phyloP scores from a whole-genome alignment of 2,329 filamentous ascomycete species.

The Colletotrichum truncatum region DNA sequence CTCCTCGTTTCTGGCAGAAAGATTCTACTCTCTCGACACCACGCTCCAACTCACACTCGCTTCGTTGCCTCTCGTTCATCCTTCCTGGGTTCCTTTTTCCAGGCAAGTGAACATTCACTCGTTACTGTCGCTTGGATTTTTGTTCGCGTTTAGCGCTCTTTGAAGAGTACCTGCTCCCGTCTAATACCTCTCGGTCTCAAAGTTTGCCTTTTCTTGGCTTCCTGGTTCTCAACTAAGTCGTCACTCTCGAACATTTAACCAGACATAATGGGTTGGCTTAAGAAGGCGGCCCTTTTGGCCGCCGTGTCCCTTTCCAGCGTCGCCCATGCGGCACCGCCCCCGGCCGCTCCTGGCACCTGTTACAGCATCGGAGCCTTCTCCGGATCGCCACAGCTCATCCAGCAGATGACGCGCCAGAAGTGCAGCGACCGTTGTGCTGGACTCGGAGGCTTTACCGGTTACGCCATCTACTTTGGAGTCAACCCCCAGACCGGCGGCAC shows the following conservation, averaged over 20 bases:
- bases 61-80: constrained; percentile 2
- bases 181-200: background rate
- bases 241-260: background rate
- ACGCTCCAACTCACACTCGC: constrained; percentile 19
- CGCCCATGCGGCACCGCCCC: background rate
- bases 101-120: constrained; percentile 21
- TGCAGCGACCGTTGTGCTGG: too few relatives aligned
- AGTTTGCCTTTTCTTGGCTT: background rate
- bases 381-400: too few relatives aligned
- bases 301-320: background rate
- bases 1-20: background rate
- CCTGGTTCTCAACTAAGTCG: background rate
- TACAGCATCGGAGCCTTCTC: background rate
- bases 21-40: background rate
- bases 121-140: constrained; percentile 14
- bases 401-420: too few relatives aligned
- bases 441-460: too few relatives aligned
- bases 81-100: constrained; percentile 11
- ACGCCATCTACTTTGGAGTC: too few relatives aligned
- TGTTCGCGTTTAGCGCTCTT: constrained; percentile 6
- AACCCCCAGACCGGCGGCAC: background rate
- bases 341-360: background rate
- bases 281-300: constrained; percentile 9
- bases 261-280: constrained; percentile 15
- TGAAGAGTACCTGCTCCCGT: background rate